Evolutionary conservation across 192 early-diverging fungal species (phyloP).

Genomic region (Coemansia sp.): DNA sequence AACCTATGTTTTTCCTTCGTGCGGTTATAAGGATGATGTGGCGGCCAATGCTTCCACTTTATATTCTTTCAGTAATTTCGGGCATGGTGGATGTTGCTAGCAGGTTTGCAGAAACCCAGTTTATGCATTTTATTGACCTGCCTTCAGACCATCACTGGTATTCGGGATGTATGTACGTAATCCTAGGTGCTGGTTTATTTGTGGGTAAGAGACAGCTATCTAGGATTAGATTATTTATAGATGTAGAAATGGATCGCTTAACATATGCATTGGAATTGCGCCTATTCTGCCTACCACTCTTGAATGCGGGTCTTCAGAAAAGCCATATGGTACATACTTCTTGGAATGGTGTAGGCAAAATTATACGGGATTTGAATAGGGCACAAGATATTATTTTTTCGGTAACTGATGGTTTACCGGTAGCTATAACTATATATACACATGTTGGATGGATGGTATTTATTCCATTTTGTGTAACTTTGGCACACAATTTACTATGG

Average conservation of each 20-base stretch:
- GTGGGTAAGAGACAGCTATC: neutral
- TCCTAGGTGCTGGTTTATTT: neutral
- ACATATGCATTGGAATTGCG: conserved; percentile 15
- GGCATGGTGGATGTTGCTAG: too few relatives aligned
- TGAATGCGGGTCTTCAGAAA: neutral
- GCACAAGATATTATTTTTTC: too few relatives aligned
- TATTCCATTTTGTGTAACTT: conserved; percentile 13
- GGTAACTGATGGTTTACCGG: too few relatives aligned
- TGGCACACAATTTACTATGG: neutral
- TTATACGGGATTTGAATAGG: too few relatives aligned
- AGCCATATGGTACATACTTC: too few relatives aligned
- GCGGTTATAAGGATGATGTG: conserved; percentile 36
- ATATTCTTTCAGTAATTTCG: neutral
- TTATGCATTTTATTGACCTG: conserved; percentile 19
- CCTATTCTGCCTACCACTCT: conserved; percentile 28
- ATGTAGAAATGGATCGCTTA: neutral
- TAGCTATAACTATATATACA: conserved; percentile 17
- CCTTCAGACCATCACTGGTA: conserved; percentile 23
- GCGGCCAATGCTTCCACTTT: conserved; percentile 39
- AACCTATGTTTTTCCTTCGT: conserved; percentile 8
- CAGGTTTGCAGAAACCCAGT: too few relatives aligned
- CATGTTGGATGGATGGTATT: conserved; percentile 19
- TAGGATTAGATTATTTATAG: neutral
- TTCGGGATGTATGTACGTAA: neutral
- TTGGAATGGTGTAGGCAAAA: too few relatives aligned